Percentiles rank a stretch among this genome's conserved stretches.
These are phyloP conservation scores for Lecanicillium sp. DNA, from an alignment of 2,329 filamentous ascomycete genomes.

Conservation along the genomic window DNA sequence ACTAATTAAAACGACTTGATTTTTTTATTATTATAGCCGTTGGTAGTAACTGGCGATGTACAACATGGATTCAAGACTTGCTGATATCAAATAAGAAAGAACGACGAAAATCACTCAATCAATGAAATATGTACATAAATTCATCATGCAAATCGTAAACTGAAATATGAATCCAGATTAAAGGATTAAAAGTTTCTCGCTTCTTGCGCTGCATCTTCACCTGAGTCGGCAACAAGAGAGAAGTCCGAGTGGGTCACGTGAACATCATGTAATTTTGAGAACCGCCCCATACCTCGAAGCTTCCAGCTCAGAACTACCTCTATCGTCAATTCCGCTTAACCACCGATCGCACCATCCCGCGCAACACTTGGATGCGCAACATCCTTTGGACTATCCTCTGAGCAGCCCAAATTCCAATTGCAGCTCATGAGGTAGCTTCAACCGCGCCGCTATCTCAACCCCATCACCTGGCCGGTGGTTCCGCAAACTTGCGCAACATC, in stretches of 20 bases:
- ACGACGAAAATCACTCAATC: no score
- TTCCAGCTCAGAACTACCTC: slow-evolving; percentile 3
- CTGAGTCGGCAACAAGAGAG: slow-evolving; percentile 1
- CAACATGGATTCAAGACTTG: no score
- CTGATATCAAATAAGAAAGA: no score
- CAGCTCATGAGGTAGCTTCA: slow-evolving; percentile 29
- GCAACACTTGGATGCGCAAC: slow-evolving; percentile 3
- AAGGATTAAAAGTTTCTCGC: no score
- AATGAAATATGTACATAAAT: no score
- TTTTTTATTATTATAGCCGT: not conserved
- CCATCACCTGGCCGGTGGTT: slow-evolving; percentile 27
- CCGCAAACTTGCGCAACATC: slow-evolving; percentile 27
- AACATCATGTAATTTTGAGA: slow-evolving; percentile 11
- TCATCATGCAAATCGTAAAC: no score
- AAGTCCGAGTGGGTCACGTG: slow-evolving; percentile 12
- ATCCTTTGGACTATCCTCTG: slow-evolving; percentile 2
- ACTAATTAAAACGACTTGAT: slow-evolving; percentile 24
- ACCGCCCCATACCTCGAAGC: slow-evolving; percentile 11
- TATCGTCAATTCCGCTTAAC: slow-evolving; percentile 8
- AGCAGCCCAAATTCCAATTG: slow-evolving; percentile 18
- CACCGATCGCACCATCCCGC: not conserved
- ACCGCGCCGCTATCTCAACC: slow-evolving; percentile 16
- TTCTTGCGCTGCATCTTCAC: not conserved
- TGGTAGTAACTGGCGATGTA: no score
- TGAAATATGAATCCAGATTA: no score